Conservation (phyloP, 2,329 filamentous ascomycete genomes). For the Fusarium sp. region DNA sequence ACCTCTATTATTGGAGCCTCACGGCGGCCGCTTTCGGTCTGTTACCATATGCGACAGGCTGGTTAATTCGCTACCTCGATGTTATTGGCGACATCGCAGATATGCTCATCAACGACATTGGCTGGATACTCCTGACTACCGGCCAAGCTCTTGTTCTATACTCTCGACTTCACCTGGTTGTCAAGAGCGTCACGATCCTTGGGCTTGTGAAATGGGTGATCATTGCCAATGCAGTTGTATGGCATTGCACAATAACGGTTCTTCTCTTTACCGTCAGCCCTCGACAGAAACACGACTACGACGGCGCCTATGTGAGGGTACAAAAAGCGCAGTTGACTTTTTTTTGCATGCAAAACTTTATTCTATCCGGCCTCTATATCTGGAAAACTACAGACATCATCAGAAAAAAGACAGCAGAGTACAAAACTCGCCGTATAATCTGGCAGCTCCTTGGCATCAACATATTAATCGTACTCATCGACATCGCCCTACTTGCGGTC, state of each 20-base stretch:
- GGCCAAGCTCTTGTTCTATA: slow-evolving; percentile 39
- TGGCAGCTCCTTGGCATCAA: slow-evolving; percentile 55
- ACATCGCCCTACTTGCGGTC: slow-evolving; percentile 55
- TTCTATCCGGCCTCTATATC: slow-evolving; percentile 38
- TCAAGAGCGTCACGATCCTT: slow-evolving; percentile 19
- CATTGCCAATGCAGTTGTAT: slow-evolving; percentile 30
- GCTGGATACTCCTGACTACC: slow-evolving; percentile 41
- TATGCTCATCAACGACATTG: slow-evolving; percentile 29
- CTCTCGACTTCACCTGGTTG: slow-evolving; percentile 34
- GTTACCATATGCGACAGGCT: slow-evolving; percentile 34
- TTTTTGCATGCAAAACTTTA: slow-evolving; percentile 37
- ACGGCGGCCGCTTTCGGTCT: slow-evolving; percentile 27
- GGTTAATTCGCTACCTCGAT: slow-evolving; percentile 32
- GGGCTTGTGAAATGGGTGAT: slow-evolving; percentile 32
- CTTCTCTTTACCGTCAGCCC: slow-evolving; percentile 26
- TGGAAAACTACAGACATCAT: slow-evolving; percentile 36
- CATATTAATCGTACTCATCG: slow-evolving; percentile 59
- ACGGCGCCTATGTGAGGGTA: slow-evolving; percentile 13
- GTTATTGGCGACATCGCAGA: slow-evolving; percentile 17
- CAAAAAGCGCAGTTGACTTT: slow-evolving; percentile 33
- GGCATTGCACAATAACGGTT: slow-evolving; percentile 33
- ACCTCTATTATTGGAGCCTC: slow-evolving; percentile 40
- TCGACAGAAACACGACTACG: slow-evolving; percentile 15
- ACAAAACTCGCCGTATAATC: slow-evolving; percentile 32
- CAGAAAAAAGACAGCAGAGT: slow-evolving; percentile 16